Base-by-base conservation (phyloP, 2,329 filamentous ascomycete genomes). In the Paracamarosporium sp. region DNA sequence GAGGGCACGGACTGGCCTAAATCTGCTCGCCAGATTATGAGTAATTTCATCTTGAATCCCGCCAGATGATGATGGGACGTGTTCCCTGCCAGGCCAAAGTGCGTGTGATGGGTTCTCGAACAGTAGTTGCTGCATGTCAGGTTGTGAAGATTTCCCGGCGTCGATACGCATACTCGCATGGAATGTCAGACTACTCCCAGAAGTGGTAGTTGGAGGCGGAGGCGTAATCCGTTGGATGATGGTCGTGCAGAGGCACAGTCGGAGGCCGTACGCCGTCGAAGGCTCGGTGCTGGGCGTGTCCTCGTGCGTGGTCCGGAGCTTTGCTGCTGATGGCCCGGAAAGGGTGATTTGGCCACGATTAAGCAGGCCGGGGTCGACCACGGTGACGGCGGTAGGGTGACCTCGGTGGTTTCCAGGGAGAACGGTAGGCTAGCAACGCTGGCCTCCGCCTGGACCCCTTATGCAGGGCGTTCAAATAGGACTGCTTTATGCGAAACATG, bases 401-500 rank as follows among this genome's bases (percentile, higher is more conserved):
- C 40, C 46, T 38, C 17, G 35, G n/a, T 33, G 53, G 53, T 50
- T 56, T 41, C 46, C 46, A 17, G 17, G 53, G 36, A 27, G 41
- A 20, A 44, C 33, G 44, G 44, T 43, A 25, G 44, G 17, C 38
- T 13, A 24, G 38, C 50, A 53, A 53, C 50, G 50, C 43, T 12
- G 20, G 17, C 54, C 44, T 46, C 50, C 43, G 47, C 25, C 13
- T 20, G 20, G 35, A 30, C 47, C 48, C 48, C 36, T 51, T 36
- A 50, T 50, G 55, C 50, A 53, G 55, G 50, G 43, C 33, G 33
- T 2, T 25, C n/a, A 41, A 53, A 56, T 56, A 50, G 25, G 45
- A 28, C 50, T 38, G 40, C 50, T 50, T 50, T 50, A 57, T 57
- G 55, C 55, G 55, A 57, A 57, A 57, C 55, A 53, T 52, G 51